Conservation (phyloP, 1,284 basidiomycete species). For the Trametes pubescens region DNA sequence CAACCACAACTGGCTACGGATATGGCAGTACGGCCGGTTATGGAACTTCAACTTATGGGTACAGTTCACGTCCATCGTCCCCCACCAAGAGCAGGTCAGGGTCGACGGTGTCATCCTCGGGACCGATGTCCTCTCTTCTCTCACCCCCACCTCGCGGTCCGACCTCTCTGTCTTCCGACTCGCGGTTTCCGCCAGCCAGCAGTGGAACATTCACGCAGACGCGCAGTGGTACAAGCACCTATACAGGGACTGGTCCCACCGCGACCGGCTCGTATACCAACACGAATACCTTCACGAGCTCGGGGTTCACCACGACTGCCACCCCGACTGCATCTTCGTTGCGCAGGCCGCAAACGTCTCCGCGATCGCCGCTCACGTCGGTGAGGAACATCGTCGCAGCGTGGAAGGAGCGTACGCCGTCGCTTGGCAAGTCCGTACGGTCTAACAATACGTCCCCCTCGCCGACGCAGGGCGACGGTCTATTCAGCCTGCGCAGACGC, state of each 20-base stretch:
- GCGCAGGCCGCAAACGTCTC: slow-evolving; percentile 64
- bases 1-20: slow-evolving; percentile 36
- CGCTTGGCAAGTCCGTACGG: slow-evolving; percentile 43
- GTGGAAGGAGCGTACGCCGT: slow-evolving; percentile 77
- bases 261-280: slow-evolving; percentile 38
- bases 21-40: slow-evolving; percentile 44
- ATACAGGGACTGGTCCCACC: slow-evolving; percentile 34
- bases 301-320: slow-evolving; percentile 44
- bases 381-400: slow-evolving; percentile 82
- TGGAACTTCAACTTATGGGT: slow-evolving; percentile 41
- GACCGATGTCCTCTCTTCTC: slow-evolving; percentile 47
- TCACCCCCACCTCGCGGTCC: slow-evolving; percentile 45
- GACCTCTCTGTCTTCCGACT: slow-evolving; percentile 44
- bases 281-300: slow-evolving; percentile 44
- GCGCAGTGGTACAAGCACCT: slow-evolving; percentile 35
- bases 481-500: slow-evolving; percentile 70
- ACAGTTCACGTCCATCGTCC: slow-evolving; percentile 54
- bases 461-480: slow-evolving; percentile 51
- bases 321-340: slow-evolving; percentile 45
- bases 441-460: slow-evolving; percentile 45
- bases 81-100: slow-evolving; percentile 53
- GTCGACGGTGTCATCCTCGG: slow-evolving; percentile 40
- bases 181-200: slow-evolving; percentile 46
- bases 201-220: slow-evolving; percentile 46
- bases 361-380: slow-evolving; percentile 72